Evolutionary conservation across 2,329 filamentous ascomycete species (phyloP).

Genomic region (Colletotrichum sp.): DNA sequence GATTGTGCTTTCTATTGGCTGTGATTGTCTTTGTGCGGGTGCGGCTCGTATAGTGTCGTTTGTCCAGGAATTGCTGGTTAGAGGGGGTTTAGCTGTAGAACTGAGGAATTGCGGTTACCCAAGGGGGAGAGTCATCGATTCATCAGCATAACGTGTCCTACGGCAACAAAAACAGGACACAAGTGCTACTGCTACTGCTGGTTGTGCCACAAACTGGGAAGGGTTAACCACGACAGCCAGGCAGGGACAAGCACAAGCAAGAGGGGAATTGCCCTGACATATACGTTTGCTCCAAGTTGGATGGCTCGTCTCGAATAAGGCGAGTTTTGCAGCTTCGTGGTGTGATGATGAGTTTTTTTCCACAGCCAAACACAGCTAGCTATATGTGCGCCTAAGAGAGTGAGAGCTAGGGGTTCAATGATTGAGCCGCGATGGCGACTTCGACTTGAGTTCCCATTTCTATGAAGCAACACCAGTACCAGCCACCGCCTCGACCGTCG

Average conservation of each 20-base stretch:
- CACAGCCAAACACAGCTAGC: not conserved
- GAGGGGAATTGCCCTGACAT: not conserved
- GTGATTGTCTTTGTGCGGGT: not conserved
- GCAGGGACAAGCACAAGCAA: not conserved
- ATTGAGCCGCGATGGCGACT: not conserved
- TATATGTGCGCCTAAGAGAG: not conserved
- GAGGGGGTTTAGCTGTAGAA: not conserved
- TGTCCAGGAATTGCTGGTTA: not conserved
- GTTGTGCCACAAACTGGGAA: not conserved
- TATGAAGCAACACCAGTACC: not conserved
- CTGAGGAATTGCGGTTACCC: not conserved
- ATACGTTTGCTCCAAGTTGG: not conserved
- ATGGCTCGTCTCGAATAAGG: not conserved
- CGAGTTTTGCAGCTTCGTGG: not conserved
- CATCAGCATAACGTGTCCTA: not conserved
- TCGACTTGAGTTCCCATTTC: not conserved
- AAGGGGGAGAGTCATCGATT: not conserved
- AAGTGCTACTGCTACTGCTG: not conserved
- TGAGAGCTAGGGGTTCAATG: not conserved
- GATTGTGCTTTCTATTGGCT: not conserved
- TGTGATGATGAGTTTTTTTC: not conserved
- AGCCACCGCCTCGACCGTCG: conserved; percentile 1
- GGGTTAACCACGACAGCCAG: not conserved
- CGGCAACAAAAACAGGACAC: not conserved
- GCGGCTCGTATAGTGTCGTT: not conserved